Percentiles rank a stretch among this genome's conserved stretches.
Conservation (phyloP, 2,329 filamentous ascomycete genomes). For the Akanthomyces dipterigenus region DNA sequence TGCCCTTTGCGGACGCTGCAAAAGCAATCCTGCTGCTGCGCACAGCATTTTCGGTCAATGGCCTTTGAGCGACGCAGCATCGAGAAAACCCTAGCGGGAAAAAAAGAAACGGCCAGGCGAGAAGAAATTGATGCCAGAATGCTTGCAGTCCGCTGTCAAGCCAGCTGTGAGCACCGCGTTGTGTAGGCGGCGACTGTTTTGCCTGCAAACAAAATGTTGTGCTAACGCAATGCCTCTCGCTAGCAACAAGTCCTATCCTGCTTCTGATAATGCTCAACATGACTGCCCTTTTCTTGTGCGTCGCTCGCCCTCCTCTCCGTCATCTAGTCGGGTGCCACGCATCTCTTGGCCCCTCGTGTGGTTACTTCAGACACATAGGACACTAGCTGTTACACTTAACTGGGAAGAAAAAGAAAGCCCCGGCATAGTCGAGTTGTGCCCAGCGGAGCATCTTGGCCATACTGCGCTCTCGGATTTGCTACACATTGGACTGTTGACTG, state of each 20-base stretch:
- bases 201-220: neutral
- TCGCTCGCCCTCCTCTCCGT: neutral
- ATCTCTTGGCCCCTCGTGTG: neutral
- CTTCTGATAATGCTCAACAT: neutral
- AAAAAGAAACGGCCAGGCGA: constrained; percentile 3
- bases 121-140: neutral
- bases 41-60: neutral
- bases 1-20: constrained; percentile 4
- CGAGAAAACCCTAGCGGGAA: constrained; percentile 3
- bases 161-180: neutral
- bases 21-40: constrained; percentile 4
- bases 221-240: neutral
- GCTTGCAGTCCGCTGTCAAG: neutral
- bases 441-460: neutral
- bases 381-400: constrained; percentile 7
- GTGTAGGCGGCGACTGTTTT: neutral
- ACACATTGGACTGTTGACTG: constrained; percentile 16
- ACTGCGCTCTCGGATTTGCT: neutral
- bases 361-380: constrained; percentile 4
- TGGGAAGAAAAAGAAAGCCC: constrained; percentile 5
- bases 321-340: neutral
- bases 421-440: neutral
- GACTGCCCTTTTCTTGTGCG: neutral
- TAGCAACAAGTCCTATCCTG: neutral
- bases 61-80: neutral